phyloP scores from a whole-genome alignment of 225 moss, liverwort and hornwort species.

The Pseudisothecium myosuroides region DNA sequence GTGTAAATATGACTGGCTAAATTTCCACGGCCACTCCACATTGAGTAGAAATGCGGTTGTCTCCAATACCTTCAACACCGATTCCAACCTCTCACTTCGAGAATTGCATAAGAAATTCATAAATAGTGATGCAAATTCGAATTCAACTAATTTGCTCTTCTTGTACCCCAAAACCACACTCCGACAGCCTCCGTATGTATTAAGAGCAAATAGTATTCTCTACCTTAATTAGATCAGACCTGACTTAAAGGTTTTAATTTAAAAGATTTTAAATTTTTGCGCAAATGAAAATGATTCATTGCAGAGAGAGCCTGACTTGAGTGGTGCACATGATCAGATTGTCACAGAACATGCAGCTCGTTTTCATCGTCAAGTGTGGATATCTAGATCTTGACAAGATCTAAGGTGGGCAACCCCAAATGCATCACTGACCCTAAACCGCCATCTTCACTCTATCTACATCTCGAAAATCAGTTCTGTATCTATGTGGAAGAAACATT shows the following conservation, averaged over 20 bases:
- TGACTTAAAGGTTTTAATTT: neutral
- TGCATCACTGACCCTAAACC: too few relatives aligned
- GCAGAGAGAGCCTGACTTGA: neutral
- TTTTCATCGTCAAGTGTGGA: neutral
- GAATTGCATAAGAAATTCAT: neutral
- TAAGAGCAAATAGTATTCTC: neutral
- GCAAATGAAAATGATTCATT: neutral
- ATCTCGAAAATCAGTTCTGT: too few relatives aligned
- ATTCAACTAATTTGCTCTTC: neutral
- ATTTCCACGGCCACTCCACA: neutral
- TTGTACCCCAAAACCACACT: neutral
- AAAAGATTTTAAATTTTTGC: neutral
- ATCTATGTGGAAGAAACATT: too few relatives aligned
- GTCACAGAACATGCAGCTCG: neutral
- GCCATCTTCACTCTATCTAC: too few relatives aligned
- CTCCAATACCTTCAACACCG: too few relatives aligned
- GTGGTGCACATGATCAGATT: neutral
- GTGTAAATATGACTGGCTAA: neutral
- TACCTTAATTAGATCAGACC: neutral
- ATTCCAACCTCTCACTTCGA: neutral
- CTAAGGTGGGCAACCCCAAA: too few relatives aligned
- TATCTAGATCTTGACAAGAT: neutral
- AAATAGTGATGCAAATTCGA: neutral
- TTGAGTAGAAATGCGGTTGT: neutral
- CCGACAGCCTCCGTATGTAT: neutral